These are phyloP conservation scores for Aristolochia fimbriata DNA, from an alignment of 164 flowering plant species.

Conservation along the genomic window DNA sequence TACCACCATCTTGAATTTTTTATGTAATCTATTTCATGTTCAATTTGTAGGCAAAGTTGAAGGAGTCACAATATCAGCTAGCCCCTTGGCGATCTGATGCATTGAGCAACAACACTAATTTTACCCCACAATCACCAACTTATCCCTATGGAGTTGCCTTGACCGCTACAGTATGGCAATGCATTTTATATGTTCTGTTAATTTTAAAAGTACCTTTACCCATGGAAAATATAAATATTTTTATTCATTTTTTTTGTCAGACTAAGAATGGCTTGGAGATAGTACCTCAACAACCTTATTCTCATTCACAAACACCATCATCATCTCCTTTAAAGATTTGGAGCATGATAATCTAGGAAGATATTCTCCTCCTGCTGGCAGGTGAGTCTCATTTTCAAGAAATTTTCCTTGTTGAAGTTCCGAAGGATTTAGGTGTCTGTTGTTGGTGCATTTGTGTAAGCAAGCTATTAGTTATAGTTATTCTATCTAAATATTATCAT, in stretches of 20 bases:
- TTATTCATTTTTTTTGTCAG: constrained; percentile 22
- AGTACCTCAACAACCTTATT: constrained; percentile 60
- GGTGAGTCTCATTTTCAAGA: constrained; percentile 38
- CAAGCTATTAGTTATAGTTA: no score
- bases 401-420: no score
- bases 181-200: constrained; percentile 7
- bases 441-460: no score
- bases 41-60: constrained; percentile 58
- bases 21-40: neutral
- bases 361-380: constrained; percentile 53
- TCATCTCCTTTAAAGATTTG: constrained; percentile 25
- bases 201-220: neutral
- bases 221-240: neutral
- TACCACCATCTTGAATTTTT: neutral
- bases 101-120: constrained; percentile 25
- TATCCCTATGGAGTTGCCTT: constrained; percentile 46
- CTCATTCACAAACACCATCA: constrained; percentile 34
- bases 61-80: constrained; percentile 82
- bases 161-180: constrained; percentile 43
- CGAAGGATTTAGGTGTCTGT: no score
- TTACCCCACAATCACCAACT: constrained; percentile 45
- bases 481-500: no score
- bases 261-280: constrained; percentile 62
- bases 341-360: constrained; percentile 52
- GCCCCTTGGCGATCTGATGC: constrained; percentile 71